A percentile compares a stretch with the other conserved stretches of the same genome.
Conservation (phyloP, 2,329 filamentous ascomycete genomes). For the Xylaria sp. region DNA sequence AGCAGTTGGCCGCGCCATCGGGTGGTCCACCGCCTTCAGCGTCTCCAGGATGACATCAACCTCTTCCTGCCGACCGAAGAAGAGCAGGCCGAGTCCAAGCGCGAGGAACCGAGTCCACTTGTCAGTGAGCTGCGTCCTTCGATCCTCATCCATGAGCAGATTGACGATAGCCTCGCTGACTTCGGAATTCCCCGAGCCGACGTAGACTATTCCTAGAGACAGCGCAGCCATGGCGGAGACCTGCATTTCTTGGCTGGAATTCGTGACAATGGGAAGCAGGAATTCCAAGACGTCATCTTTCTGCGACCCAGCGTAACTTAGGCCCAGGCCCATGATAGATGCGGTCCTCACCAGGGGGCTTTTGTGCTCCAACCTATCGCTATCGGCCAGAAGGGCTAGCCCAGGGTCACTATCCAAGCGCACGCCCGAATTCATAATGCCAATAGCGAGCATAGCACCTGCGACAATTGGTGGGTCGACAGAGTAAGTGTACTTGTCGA, state of each 20-base stretch:
- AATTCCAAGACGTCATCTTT: conserved; percentile 85
- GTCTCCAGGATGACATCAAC: conserved; percentile 98
- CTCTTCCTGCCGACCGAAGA: conserved; percentile 96
- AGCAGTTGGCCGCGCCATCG: conserved; percentile 93
- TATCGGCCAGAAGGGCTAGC: conserved; percentile 80
- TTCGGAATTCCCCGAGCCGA: conserved; percentile 88
- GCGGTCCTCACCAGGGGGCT: conserved; percentile 78
- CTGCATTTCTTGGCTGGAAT: conserved; percentile 88
- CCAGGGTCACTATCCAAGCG: conserved; percentile 88
- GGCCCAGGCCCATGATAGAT: conserved; percentile 92
- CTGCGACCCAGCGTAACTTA: conserved; percentile 93
- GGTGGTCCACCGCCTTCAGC: conserved; percentile 93
- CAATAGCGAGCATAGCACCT: conserved; percentile 88
- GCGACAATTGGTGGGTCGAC: conserved; percentile 83
- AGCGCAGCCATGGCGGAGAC: conserved; percentile 95
- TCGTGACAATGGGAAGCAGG: conserved; percentile 83
- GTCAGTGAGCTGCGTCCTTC: conserved; percentile 87
- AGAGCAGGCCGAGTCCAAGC: conserved; percentile 87
- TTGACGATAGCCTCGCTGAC: conserved; percentile 91
- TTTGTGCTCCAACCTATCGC: conserved; percentile 77
- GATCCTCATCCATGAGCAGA: conserved; percentile 90
- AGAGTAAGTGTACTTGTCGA: conserved; percentile 91
- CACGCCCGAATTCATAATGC: conserved; percentile 94
- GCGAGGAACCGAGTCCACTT: conserved; percentile 99
- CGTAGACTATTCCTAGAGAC: conserved; percentile 85